Conservation (phyloP, 139 green algal species). For the Pseudopediastrum boryanum region DNA sequence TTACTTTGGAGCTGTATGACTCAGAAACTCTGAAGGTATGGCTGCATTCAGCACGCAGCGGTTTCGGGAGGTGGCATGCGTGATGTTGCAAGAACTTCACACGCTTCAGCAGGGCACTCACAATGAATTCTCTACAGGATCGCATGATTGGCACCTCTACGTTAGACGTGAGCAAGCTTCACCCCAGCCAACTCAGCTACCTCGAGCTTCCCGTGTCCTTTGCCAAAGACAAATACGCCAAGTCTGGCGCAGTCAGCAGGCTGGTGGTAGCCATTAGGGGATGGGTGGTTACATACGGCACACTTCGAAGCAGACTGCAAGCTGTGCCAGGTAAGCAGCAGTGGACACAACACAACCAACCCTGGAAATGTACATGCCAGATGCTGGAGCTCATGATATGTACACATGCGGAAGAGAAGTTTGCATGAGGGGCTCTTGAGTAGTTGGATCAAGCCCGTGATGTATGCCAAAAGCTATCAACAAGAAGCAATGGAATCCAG, state of each 20-base stretch:
- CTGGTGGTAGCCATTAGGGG: conserved; percentile 7
- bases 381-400: no score
- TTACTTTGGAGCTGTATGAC: conserved; percentile 19
- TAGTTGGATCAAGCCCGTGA: no score
- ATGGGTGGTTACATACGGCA: conserved; percentile 14
- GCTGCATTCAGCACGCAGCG: not conserved
- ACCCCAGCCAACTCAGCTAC: conserved; percentile 10
- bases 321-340: conserved; percentile 5
- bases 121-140: not conserved
- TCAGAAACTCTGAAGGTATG: conserved; percentile 20
- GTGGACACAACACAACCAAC: no score
- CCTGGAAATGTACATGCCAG: no score
- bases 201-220: conserved; percentile 21
- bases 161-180: conserved; percentile 9
- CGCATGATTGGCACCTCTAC: conserved; percentile 9
- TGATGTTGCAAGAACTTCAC: not conserved
- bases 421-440: no score
- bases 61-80: not conserved
- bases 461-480: no score
- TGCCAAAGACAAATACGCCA: conserved; percentile 12
- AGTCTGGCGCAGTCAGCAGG: not conserved
- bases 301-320: not conserved
- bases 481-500: no score
- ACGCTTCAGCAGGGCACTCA: not conserved
- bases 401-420: no score